Base-by-base conservation (phyloP, 2,329 filamentous ascomycete genomes). In the Fusarium sp. region DNA sequence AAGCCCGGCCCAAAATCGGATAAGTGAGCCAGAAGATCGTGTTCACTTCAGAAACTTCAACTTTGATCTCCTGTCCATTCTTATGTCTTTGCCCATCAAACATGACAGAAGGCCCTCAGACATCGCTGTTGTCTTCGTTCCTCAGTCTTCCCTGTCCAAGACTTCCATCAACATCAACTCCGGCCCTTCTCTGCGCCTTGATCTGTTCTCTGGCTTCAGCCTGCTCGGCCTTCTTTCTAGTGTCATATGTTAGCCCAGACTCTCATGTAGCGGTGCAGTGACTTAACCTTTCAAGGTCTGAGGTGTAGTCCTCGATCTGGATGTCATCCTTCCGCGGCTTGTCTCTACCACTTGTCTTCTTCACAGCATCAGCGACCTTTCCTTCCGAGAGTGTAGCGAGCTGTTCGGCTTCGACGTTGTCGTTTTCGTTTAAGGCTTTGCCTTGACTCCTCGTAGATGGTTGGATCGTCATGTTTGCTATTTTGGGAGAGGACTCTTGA, bases 161-260 rank as follows among this genome's bases (percentile, higher is more conserved):
- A 27, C 62, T 64, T 40, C 74, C 74, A 62, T 76, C 72, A 4
- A 76, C 62, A 56, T 76, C 67, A 10, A 71, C 67, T 18, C 74
- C 74, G 2, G 72, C 74, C 37, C 66, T 50, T 38, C 74, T 70
- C 58, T 75, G 59, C 7, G 70, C 50, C 31, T 75, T 76, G 35
- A 76, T 67, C 3, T 73, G 57, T 35, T 71, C 69, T 54, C 74
- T 64, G 18, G 74, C 74, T 22, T 70, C 65, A 16, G 74, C 62
- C 40, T 76, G 74, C 52, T 76, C 74, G 5, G 64, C 62, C 47
- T 75, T 76, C 57, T 76, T 76, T 56, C 74, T 76, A n/a, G 10
- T 24, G 1, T 2, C 18, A 18, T 22, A 6, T 16, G 20, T 74
- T 40, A 76, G 64, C 16, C 58, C 37, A 0, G 11, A 4, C 3